Evolutionary conservation across 2,329 filamentous ascomycete genomes (phyloP).

Genomic region (Lithohypha guttulata): DNA sequence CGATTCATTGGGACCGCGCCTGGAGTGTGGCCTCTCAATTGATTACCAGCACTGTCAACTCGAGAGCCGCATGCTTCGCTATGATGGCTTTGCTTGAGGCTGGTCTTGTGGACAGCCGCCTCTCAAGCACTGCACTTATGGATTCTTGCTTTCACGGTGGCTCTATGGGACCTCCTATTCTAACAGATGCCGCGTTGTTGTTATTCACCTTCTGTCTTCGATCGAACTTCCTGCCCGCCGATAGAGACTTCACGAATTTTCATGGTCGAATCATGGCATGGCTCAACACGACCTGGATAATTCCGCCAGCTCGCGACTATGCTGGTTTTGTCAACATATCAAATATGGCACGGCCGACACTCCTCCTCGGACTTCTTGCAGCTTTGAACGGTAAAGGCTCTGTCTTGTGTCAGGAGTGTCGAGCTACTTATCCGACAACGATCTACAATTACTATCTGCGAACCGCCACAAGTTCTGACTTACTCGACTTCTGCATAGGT

Average conservation of each 20-base stretch:
- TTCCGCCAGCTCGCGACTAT: slow-evolving; percentile 3
- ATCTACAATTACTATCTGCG: not conserved
- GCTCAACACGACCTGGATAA: slow-evolving; percentile 6
- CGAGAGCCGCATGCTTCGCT: slow-evolving; percentile 15
- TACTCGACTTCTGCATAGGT: no score
- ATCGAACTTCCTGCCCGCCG: not conserved
- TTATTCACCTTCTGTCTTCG: slow-evolving; percentile 3
- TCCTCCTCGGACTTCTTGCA: not conserved
- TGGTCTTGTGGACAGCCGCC: slow-evolving; percentile 5
- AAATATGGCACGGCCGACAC: not conserved
- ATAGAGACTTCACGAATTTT: not conserved
- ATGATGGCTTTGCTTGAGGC: slow-evolving; percentile 12
- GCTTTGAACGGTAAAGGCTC: not conserved
- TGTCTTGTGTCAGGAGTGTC: not conserved
- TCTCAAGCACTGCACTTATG: not conserved
- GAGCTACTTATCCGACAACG: not conserved
- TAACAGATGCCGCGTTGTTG: slow-evolving; percentile 9
- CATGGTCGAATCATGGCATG: slow-evolving; percentile 1
- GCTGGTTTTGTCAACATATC: not conserved
- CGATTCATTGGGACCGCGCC: slow-evolving; percentile 12
- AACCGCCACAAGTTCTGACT: no score
- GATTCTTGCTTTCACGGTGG: slow-evolving; percentile 7
- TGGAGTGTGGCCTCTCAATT: slow-evolving; percentile 15
- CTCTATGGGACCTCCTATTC: slow-evolving; percentile 1
- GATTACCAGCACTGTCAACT: slow-evolving; percentile 9